Percentiles rank a stretch among this genome's conserved stretches.
Evolutionary conservation across 768 basidiomycete genomes (phyloP).

Genomic region (Panaeolus papilionaceus): DNA sequence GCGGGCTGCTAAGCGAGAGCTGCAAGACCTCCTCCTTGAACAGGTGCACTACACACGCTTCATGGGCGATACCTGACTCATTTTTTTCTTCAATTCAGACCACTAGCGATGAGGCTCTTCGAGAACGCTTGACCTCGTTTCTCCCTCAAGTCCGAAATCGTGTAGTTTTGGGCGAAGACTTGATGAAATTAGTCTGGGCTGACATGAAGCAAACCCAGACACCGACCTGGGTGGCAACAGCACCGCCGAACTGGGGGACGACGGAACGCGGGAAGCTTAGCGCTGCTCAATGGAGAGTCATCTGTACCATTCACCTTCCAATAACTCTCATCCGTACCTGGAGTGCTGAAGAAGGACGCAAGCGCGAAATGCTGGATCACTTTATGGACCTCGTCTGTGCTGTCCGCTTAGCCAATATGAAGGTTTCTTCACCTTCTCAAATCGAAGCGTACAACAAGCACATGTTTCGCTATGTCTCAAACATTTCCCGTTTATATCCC

Average conservation of each 20-base stretch:
- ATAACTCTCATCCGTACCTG: conserved; percentile 44
- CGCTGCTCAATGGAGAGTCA: conserved; percentile 41
- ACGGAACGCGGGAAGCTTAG: conserved; percentile 35
- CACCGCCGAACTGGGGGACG: conserved; percentile 31
- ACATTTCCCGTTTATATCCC: conserved; percentile 28
- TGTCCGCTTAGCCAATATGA: conserved; percentile 28
- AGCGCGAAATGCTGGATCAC: conserved; percentile 32
- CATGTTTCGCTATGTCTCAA: conserved; percentile 28
- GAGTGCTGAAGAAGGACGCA: conserved; percentile 27
- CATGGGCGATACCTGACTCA: no score
- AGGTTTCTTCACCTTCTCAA: no score
- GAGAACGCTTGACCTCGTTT: no score
- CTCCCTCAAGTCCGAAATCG: no score
- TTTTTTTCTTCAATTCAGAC: no score
- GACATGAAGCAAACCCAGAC: conserved; percentile 33
- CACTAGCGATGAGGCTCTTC: no score
- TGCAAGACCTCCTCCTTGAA: conserved; percentile 23
- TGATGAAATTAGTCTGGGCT: neutral
- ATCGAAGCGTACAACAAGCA: conserved; percentile 19
- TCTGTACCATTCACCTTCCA: conserved; percentile 37
- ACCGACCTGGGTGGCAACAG: conserved; percentile 29
- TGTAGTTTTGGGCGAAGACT: neutral
- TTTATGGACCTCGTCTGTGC: conserved; percentile 37
- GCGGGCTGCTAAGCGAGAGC: no score
- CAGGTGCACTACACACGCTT: no score